Evolutionary conservation across 805 yeast genomes (phyloP).

Genomic region (Sugiyamaella marilandica): DNA sequence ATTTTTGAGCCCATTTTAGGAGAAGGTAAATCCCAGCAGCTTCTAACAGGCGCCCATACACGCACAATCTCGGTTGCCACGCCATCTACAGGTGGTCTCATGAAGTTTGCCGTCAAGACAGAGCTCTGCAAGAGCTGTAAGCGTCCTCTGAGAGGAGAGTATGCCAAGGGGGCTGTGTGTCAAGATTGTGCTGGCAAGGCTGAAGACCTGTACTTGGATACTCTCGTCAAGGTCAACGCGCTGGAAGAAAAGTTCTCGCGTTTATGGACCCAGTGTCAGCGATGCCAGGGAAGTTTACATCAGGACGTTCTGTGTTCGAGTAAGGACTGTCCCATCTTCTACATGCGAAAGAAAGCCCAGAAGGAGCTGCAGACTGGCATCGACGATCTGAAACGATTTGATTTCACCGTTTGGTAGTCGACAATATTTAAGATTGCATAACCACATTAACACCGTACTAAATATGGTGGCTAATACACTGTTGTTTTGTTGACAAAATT

Average conservation of each 20-base stretch:
- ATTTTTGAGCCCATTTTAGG: conserved; percentile 95
- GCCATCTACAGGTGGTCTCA: conserved; percentile 78
- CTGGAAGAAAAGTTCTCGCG: conserved; percentile 79
- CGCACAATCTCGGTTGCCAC: conserved; percentile 63
- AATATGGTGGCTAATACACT: neutral
- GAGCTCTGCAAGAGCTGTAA: conserved; percentile 87
- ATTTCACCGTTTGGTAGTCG: conserved; percentile 36
- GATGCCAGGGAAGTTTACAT: conserved; percentile 94
- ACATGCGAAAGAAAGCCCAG: conserved; percentile 87
- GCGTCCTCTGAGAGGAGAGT: conserved; percentile 56
- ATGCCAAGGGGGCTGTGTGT: conserved; percentile 71
- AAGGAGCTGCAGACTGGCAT: conserved; percentile 60
- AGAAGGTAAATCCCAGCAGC: conserved; percentile 70
- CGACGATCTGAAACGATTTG: conserved; percentile 61
- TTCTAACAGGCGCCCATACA: conserved; percentile 79
- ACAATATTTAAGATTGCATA: neutral
- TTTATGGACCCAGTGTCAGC: conserved; percentile 96
- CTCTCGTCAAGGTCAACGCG: conserved; percentile 71
- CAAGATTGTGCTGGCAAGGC: conserved; percentile 67
- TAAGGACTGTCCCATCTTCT: conserved; percentile 95
- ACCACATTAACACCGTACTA: too few species aligned
- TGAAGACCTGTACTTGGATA: conserved; percentile 75
- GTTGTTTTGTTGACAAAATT: neutral
- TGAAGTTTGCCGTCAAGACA: conserved; percentile 87
- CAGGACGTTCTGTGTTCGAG: conserved; percentile 94